Conservation (phyloP, 768 basidiomycete species). For the Boletus sensibilis region DNA sequence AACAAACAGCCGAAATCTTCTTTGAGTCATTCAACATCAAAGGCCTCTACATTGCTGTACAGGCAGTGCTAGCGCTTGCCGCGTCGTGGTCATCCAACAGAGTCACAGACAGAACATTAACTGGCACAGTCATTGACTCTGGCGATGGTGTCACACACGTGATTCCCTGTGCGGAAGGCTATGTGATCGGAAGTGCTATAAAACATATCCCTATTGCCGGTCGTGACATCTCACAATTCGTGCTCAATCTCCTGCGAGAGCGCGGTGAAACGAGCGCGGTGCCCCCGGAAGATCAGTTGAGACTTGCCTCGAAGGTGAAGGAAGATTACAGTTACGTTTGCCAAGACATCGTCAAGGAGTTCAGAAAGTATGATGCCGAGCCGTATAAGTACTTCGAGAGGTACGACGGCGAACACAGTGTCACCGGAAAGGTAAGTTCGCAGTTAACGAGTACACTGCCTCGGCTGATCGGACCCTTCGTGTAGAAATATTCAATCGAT, state of each 20-base stretch:
- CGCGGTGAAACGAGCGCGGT: constrained; percentile 89
- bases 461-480: constrained; percentile 6
- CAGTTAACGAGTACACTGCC: not conserved
- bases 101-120: constrained; percentile 86
- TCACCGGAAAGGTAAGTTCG: constrained; percentile 77
- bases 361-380: constrained; percentile 95
- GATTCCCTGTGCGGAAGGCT: constrained; percentile 93
- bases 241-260: constrained; percentile 92
- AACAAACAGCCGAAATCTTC: constrained; percentile 99
- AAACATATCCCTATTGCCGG: constrained; percentile 99
- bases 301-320: constrained; percentile 91
- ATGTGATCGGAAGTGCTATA: constrained; percentile 98
- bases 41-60: constrained; percentile 97
- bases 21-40: constrained; percentile 99
- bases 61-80: constrained; percentile 96
- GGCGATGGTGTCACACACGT: constrained; percentile 99
- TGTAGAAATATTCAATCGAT: constrained; percentile 88
- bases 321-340: constrained; percentile 99
- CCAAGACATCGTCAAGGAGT: constrained; percentile 98
- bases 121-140: constrained; percentile 97
- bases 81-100: constrained; percentile 95
- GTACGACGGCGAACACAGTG: constrained; percentile 90
- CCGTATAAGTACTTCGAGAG: constrained; percentile 94
- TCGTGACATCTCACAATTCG: constrained; percentile 95
- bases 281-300: constrained; percentile 92